Evolutionary conservation across 352 stramenopile genomes (phyloP).

Genomic region (Phytophthora cajani): DNA sequence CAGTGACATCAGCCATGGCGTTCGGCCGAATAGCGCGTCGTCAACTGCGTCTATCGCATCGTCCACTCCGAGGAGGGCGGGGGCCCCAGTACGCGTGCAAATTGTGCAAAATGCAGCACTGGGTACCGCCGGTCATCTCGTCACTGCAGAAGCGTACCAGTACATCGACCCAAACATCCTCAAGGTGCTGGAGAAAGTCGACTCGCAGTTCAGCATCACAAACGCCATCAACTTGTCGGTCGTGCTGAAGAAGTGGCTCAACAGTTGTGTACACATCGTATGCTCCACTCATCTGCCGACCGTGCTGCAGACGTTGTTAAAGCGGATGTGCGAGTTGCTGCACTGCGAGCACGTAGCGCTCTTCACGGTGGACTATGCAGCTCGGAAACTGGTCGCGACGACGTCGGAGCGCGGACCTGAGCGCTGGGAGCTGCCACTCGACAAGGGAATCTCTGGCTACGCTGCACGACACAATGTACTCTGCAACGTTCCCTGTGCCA

Average conservation of each 20-base stretch:
- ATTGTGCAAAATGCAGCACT: constrained; percentile 8
- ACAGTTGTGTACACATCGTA: constrained; percentile 67
- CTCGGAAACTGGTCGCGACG: constrained; percentile 40
- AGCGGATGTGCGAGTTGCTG: constrained; percentile 63
- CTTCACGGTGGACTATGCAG: constrained; percentile 62
- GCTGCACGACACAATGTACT: constrained; percentile 57
- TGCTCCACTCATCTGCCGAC: constrained; percentile 55
- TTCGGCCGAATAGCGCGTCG: constrained; percentile 25
- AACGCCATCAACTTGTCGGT: constrained; percentile 73
- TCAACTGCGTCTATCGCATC: constrained; percentile 29
- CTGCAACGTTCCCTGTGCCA: constrained; percentile 69
- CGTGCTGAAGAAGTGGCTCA: constrained; percentile 80
- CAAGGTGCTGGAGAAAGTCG: constrained; percentile 83
- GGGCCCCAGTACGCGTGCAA: constrained; percentile 21
- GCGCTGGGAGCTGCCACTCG: constrained; percentile 67
- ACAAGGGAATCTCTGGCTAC: constrained; percentile 75
- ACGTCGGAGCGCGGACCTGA: constrained; percentile 54
- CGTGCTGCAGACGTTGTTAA: constrained; percentile 50
- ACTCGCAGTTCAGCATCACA: constrained; percentile 87
- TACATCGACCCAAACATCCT: constrained; percentile 85
- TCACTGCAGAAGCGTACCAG: constrained; percentile 56
- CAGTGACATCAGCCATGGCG: constrained; percentile 12
- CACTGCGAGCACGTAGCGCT: constrained; percentile 77
- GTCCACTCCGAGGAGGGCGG: constrained; percentile 17
- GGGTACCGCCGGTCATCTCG: constrained; percentile 30